These are phyloP conservation scores for Phytophthora tentaculata DNA, from an alignment of 352 stramenopile genomes.

Conservation along the genomic window DNA sequence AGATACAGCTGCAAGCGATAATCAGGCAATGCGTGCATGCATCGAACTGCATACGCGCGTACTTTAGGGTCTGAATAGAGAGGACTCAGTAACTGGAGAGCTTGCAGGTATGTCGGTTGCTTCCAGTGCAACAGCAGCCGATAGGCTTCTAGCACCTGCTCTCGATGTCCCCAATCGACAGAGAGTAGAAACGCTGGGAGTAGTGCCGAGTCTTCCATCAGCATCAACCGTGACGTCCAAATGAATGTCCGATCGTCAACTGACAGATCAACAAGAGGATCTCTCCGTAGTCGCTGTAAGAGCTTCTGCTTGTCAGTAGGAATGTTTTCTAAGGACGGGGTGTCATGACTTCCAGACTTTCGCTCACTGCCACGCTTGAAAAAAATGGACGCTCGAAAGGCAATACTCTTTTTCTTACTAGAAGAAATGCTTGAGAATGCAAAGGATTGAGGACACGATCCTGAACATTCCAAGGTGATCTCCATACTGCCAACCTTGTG, in stretches of 20 bases:
- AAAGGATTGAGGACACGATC: slow-evolving; percentile 47
- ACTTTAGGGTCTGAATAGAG: slow-evolving; percentile 92
- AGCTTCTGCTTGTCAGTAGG: slow-evolving; percentile 49
- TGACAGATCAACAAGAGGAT: slow-evolving; percentile 72
- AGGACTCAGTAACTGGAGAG: slow-evolving; percentile 87
- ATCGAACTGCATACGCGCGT: slow-evolving; percentile 91
- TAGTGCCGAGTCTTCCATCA: slow-evolving; percentile 77
- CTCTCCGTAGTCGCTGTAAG: slow-evolving; percentile 55
- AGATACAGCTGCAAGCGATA: slow-evolving; percentile 89
- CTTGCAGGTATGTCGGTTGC: slow-evolving; percentile 80
- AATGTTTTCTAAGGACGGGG: slow-evolving; percentile 35
- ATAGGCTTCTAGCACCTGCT: slow-evolving; percentile 85
- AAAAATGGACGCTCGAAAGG: slow-evolving; percentile 80
- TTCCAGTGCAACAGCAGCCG: slow-evolving; percentile 78
- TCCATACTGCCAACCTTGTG: slow-evolving; percentile 50
- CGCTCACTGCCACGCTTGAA: slow-evolving; percentile 26
- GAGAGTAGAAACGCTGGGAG: slow-evolving; percentile 87
- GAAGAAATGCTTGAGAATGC: slow-evolving; percentile 63
- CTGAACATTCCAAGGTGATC: slow-evolving; percentile 56
- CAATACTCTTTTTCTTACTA: slow-evolving; percentile 53
- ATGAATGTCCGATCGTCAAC: slow-evolving; percentile 70
- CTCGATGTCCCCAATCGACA: slow-evolving; percentile 82
- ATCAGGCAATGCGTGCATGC: slow-evolving; percentile 86
- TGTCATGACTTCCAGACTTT: slow-evolving; percentile 15
- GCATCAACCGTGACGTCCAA: slow-evolving; percentile 63